These are phyloP conservation scores for Fraxinus paxiana DNA, from an alignment of 305 asterid species.

Conservation along the genomic window DNA sequence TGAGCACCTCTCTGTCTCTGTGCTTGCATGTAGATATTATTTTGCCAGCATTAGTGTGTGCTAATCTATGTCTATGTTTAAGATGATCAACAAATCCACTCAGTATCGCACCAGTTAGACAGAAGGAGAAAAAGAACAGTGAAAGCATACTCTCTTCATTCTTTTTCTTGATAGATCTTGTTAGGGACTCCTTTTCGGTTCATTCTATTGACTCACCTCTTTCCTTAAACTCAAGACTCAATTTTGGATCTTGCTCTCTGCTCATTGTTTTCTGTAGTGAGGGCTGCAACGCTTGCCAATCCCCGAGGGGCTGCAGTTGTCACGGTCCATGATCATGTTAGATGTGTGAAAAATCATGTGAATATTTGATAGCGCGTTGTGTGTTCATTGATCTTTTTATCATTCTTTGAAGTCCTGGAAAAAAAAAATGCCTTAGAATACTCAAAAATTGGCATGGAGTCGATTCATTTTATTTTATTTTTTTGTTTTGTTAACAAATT, in stretches of 20 bases:
- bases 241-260: background rate
- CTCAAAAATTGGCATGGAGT: background rate
- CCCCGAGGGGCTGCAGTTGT: background rate
- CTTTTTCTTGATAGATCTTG: background rate
- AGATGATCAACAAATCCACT: background rate
- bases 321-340: background rate
- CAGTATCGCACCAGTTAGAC: background rate
- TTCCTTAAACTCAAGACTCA: background rate
- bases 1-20: slow-evolving; percentile 35
- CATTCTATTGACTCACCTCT: background rate
- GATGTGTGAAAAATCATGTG: background rate
- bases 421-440: background rate
- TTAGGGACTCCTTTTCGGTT: background rate
- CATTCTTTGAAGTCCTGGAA: background rate
- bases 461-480: background rate
- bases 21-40: background rate
- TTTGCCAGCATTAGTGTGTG: background rate
- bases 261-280: background rate
- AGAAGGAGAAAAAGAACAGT: background rate
- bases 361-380: background rate
- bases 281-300: background rate
- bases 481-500: background rate
- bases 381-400: background rate
- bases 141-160: background rate
- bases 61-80: background rate